Base-by-base conservation (phyloP, 345 rosid species). In the Citrus hindsii region DNA sequence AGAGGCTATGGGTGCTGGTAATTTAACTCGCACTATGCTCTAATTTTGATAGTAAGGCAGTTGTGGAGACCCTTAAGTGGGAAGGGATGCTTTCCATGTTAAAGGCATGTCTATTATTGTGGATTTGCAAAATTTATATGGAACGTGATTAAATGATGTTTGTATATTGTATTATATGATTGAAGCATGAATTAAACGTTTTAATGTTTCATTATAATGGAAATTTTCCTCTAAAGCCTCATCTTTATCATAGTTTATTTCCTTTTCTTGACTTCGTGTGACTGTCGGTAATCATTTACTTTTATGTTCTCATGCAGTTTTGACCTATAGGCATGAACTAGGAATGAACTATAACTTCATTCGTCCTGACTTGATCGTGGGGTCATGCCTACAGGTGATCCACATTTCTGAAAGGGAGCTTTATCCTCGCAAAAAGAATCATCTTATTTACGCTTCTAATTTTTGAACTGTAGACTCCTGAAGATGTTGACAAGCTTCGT, bases 1-100 rank as follows among this genome's bases (percentile, higher is more conserved):
- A n/a, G 90, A 91, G 83, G 97, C 97, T 46, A 95, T 95, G 99
- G 99, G 99, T 83, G 97, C 97, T 72, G 98, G 99, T 95, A 79
- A 71, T 88, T 83, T 80, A 40, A 53, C 25, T 69, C 30, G 7
- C 66, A 19, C 30, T 33, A 67, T 14, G 76, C 40, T 69, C 69
- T 74, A 48, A 42, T 35, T 63, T 78, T 73, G 58, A 67, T 27
- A 37, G 13, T 8, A 69, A 70, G 68, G 21, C 72, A 46, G 42
- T 22, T 65, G 48, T 25, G 62, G 58, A 6, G 58, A 42, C 28
- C 25, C 2, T 28, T 56, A 7, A 22, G 69, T 37, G 19, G 27
- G 25, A 61, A 30, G 12, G 37, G 37, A 27, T 24, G 7, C 8
- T 9, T 71, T 67, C n/a, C 6, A 7, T 51, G 42, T 25, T 19